phyloP scores from a whole-genome alignment of 768 basidiomycete genomes.

The Trametes sanguinea region DNA sequence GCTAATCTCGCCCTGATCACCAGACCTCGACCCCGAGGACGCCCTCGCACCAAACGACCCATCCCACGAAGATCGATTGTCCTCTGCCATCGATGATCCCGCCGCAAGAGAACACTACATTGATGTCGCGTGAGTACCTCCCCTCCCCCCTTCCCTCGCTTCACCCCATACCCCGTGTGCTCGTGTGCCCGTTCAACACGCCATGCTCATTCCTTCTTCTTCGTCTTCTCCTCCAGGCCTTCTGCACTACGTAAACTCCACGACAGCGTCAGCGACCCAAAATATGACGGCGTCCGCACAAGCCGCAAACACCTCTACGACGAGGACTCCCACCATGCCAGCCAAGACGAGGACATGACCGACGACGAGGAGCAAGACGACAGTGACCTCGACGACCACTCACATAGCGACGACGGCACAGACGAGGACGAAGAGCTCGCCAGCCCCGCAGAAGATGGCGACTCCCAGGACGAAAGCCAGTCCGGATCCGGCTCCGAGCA shows the following conservation, averaged over 20 bases:
- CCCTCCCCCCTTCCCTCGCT: neutral
- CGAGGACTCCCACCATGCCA: slow-evolving; percentile 38
- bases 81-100: slow-evolving; percentile 33
- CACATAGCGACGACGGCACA: neutral
- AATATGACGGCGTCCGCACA: slow-evolving; percentile 72
- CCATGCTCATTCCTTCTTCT: slow-evolving; percentile 2
- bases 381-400: neutral
- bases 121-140: slow-evolving; percentile 71
- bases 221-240: slow-evolving; percentile 44
- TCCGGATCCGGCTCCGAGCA: slow-evolving; percentile 17
- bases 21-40: slow-evolving; percentile 80
- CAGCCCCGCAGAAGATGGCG: slow-evolving; percentile 13
- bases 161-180: neutral
- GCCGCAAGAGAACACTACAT: slow-evolving; percentile 75
- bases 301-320: slow-evolving; percentile 61
- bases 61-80: slow-evolving; percentile 36
- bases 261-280: slow-evolving; percentile 69
- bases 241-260: slow-evolving; percentile 68
- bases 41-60: slow-evolving; percentile 47
- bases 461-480: slow-evolving; percentile 17
- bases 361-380: slow-evolving; percentile 18
- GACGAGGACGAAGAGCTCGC: slow-evolving; percentile 16
- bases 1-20: slow-evolving; percentile 14
- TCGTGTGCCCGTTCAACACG: slow-evolving; percentile 6
- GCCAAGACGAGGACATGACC: slow-evolving; percentile 26